Percentiles rank a stretch among this genome's conserved stretches.
Evolutionary conservation across 257 asterid genomes (phyloP).

Genomic region (Solanum phureja): DNA sequence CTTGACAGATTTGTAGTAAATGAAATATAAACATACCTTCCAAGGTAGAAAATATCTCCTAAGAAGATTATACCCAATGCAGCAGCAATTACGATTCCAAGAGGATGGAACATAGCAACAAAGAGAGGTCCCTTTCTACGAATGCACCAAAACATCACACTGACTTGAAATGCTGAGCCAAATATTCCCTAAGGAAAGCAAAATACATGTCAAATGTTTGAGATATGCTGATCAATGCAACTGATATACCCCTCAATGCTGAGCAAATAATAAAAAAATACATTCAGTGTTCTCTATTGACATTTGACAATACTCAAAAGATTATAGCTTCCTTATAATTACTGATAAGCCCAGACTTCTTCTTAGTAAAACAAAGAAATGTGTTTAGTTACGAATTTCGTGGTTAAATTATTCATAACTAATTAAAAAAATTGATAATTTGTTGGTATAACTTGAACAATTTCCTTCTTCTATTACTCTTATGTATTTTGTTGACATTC

Average conservation of each 20-base stretch:
- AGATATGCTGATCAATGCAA: background rate
- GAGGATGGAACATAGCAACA: constrained; percentile 74
- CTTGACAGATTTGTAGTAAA: background rate
- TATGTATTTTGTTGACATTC: constrained; percentile 33
- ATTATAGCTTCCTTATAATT: background rate
- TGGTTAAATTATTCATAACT: background rate
- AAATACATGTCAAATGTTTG: background rate
- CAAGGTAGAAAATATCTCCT: constrained; percentile 62
- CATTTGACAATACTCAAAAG: background rate
- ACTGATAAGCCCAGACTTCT: background rate
- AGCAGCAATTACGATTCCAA: constrained; percentile 65
- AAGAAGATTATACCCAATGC: constrained; percentile 43
- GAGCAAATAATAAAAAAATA: background rate
- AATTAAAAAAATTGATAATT: too few relatives aligned
- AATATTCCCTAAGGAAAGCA: constrained; percentile 42
- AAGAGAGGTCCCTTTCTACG: constrained; percentile 77
- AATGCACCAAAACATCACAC: constrained; percentile 63
- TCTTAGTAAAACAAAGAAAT: background rate
- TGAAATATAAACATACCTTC: constrained; percentile 35
- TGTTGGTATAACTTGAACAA: background rate
- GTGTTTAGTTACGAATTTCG: background rate
- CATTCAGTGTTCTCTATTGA: background rate
- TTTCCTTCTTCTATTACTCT: constrained; percentile 33
- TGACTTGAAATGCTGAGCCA: constrained; percentile 87
- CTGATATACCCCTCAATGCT: background rate